phyloP scores from a whole-genome alignment of 2,329 filamentous ascomycete species.

The Penicillium sp. region DNA sequence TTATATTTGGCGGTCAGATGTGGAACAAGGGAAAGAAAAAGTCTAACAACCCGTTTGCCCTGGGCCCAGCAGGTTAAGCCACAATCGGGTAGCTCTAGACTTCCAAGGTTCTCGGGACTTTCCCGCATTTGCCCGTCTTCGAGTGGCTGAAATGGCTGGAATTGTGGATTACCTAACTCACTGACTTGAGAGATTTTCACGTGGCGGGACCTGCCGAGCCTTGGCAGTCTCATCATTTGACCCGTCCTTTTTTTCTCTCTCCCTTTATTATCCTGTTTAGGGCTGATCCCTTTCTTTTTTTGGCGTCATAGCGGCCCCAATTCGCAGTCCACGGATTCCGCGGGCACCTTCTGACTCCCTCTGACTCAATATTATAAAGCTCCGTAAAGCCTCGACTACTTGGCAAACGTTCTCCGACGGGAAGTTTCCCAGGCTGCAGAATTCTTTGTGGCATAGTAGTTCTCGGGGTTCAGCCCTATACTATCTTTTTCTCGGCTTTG shows the following conservation, averaged over 20 bases:
- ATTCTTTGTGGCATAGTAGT: neutral
- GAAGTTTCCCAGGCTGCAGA: neutral
- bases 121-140: neutral
- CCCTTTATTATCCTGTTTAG: neutral
- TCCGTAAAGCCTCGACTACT: neutral
- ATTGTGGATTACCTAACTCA: neutral
- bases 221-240: neutral
- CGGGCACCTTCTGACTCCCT: neutral
- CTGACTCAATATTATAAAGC: neutral
- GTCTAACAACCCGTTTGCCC: neutral
- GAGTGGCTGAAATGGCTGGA: neutral
- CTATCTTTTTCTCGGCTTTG: neutral
- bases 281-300: neutral
- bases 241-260: neutral
- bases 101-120: neutral
- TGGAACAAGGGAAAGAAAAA: neutral
- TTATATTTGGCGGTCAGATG: constrained; percentile 2
- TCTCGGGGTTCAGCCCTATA: constrained; percentile 4
- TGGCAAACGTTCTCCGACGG: neutral
- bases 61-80: neutral
- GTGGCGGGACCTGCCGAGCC: neutral
- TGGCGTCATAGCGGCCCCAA: neutral
- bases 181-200: constrained; percentile 3
- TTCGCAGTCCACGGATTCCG: neutral
- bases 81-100: neutral